phyloP scores from a whole-genome alignment of 2,329 filamentous ascomycete species.

The Talaromyces islandicus region DNA sequence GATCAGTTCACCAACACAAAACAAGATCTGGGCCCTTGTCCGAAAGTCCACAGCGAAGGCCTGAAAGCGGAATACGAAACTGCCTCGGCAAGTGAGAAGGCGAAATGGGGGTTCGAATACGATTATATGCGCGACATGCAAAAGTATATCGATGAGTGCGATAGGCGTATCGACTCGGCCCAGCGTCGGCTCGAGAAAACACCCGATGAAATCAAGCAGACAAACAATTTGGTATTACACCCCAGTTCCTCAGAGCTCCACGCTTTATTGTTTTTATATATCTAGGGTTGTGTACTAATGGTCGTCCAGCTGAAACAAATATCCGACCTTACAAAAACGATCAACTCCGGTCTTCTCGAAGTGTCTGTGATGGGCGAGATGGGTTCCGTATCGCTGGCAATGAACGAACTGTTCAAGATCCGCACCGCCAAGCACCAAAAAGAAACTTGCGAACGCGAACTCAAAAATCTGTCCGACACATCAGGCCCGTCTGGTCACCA shows the following conservation, averaged over 20 bases:
- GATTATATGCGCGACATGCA: slow-evolving; percentile 96
- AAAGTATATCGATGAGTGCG: slow-evolving; percentile 95
- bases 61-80: slow-evolving; percentile 84
- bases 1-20: slow-evolving; percentile 99
- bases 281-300: neutral
- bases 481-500: slow-evolving; percentile 91
- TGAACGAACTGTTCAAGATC: slow-evolving; percentile 83
- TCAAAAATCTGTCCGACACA: slow-evolving; percentile 87
- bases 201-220: slow-evolving; percentile 93
- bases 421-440: slow-evolving; percentile 75
- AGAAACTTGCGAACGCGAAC: slow-evolving; percentile 75
- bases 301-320: slow-evolving; percentile 67
- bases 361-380: slow-evolving; percentile 78
- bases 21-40: slow-evolving; percentile 87
- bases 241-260: neutral
- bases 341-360: slow-evolving; percentile 78
- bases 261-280: neutral
- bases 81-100: slow-evolving; percentile 64
- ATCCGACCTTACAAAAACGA: slow-evolving; percentile 68
- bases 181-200: slow-evolving; percentile 93
- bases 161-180: slow-evolving; percentile 82
- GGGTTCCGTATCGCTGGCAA: slow-evolving; percentile 71
- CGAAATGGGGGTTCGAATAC: slow-evolving; percentile 83
- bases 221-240: slow-evolving; percentile 63
- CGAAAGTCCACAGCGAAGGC: slow-evolving; percentile 80